These are phyloP conservation scores for Coemansia sp. DNA, from an alignment of 192 early-diverging fungal species.

Conservation along the genomic window DNA sequence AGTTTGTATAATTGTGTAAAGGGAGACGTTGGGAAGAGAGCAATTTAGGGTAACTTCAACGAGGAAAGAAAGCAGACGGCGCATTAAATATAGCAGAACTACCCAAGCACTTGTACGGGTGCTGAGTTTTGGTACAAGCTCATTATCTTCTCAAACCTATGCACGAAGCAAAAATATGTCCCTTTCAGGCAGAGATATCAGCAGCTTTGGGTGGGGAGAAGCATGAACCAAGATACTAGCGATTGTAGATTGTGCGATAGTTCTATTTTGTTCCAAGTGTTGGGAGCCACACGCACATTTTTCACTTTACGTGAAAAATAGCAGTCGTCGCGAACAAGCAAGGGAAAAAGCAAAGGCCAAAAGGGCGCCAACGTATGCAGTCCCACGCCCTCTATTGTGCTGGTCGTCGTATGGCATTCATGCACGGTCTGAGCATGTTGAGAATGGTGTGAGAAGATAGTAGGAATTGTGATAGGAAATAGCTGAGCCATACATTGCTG, in stretches of 20 bases:
- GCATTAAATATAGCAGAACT: not conserved
- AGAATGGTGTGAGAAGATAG: not conserved
- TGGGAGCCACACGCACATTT: not conserved
- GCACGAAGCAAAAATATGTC: not conserved
- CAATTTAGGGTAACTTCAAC: not conserved
- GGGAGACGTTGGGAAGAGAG: not conserved
- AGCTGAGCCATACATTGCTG: not conserved
- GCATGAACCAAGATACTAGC: not conserved
- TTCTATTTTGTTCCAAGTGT: not conserved
- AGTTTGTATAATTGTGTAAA: not conserved
- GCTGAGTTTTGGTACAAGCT: too few relatives aligned
- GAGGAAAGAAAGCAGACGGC: not conserved
- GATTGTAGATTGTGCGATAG: not conserved
- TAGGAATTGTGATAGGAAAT: not conserved
- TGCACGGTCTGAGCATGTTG: not conserved
- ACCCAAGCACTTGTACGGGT: too few relatives aligned
- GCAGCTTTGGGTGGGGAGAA: not conserved
- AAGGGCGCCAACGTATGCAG: not conserved
- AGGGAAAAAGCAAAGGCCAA: not conserved
- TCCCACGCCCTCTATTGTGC: slow-evolving; percentile 4
- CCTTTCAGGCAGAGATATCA: not conserved
- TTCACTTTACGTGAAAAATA: not conserved
- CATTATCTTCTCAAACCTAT: not conserved
- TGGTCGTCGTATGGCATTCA: not conserved
- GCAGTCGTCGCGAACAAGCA: not conserved